phyloP scores from a whole-genome alignment of 148 eudicot genomes.

The Selenicereus undatus region DNA sequence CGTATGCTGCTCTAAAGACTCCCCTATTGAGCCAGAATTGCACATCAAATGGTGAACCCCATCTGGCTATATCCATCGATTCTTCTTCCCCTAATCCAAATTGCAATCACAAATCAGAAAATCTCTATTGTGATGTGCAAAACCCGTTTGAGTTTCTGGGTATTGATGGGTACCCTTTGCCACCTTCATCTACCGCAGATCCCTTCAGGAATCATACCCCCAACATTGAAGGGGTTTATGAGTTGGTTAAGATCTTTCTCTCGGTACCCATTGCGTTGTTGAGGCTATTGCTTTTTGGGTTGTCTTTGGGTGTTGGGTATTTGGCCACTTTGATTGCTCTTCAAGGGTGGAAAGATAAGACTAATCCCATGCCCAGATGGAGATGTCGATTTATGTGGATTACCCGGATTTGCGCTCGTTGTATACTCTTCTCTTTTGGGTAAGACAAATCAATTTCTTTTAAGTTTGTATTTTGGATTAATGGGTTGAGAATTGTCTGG shows the following conservation, averaged over 20 bases:
- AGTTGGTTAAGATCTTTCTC: conserved; percentile 75
- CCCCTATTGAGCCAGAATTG: conserved; percentile 34
- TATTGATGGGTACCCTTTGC: conserved; percentile 34
- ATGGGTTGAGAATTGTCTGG: not conserved
- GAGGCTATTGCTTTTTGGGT: conserved; percentile 63
- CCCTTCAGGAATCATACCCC: conserved; percentile 81
- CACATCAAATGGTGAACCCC: conserved; percentile 2
- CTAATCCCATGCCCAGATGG: conserved; percentile 87
- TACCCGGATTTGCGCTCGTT: conserved; percentile 62
- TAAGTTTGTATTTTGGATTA: not conserved
- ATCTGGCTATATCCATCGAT: conserved; percentile 37
- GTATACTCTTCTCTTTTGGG: conserved; percentile 92
- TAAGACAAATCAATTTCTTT: conserved; percentile 18
- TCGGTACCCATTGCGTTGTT: conserved; percentile 57
- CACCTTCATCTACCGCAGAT: conserved; percentile 47
- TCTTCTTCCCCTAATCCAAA: not conserved
- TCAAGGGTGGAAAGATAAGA: conserved; percentile 76
- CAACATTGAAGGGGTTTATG: conserved; percentile 66
- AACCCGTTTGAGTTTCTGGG: conserved; percentile 59
- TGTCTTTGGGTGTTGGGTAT: conserved; percentile 60
- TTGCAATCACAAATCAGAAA: conserved; percentile 6
- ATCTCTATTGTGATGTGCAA: conserved; percentile 12
- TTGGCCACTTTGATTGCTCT: conserved; percentile 63
- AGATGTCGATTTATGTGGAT: conserved; percentile 79
- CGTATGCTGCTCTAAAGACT: conserved; percentile 30